Conservation (phyloP, 108 stramenopile species). For the Stephanodiscus minutulus region DNA sequence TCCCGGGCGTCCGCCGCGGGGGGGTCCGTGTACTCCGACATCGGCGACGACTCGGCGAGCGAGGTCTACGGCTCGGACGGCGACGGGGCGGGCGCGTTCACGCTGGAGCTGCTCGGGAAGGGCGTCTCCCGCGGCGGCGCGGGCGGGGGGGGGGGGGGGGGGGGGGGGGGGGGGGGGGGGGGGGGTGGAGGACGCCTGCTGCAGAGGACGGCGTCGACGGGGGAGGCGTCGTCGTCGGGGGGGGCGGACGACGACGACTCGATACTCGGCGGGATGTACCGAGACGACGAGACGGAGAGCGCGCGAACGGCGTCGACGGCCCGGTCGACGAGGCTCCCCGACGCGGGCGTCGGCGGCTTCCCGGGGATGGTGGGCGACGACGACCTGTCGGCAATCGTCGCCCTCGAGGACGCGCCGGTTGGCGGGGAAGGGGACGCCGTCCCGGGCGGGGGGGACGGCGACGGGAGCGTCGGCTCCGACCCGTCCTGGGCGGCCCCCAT, state of each 20-base stretch:
- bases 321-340: slow-evolving; percentile 4
- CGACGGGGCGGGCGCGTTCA: slow-evolving; percentile 26
- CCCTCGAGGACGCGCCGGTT: neutral
- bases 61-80: slow-evolving; percentile 31
- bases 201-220: neutral
- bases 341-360: neutral
- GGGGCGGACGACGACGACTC: slow-evolving; percentile 43
- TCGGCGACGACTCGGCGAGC: too few relatives aligned
- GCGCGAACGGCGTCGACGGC: too few relatives aligned
- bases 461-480: slow-evolving; percentile 19
- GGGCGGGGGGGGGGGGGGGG: neutral
- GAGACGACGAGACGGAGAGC: slow-evolving; percentile 5
- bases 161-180: neutral
- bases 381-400: neutral
- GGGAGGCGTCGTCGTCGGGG: neutral
- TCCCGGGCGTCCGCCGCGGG: slow-evolving; percentile 7
- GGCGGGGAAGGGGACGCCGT: neutral
- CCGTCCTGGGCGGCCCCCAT: slow-evolving; percentile 41
- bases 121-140: neutral
- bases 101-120: slow-evolving; percentile 37
- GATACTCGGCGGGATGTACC: slow-evolving; percentile 39
- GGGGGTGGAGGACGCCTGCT: neutral
- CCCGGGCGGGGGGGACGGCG: neutral
- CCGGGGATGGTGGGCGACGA: neutral
- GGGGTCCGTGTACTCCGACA: slow-evolving; percentile 24